A percentile compares a stretch with the other conserved stretches of the same genome.
Evolutionary conservation across 2,329 filamentous ascomycete species (phyloP).

Genomic region (Colletotrichum sp.): DNA sequence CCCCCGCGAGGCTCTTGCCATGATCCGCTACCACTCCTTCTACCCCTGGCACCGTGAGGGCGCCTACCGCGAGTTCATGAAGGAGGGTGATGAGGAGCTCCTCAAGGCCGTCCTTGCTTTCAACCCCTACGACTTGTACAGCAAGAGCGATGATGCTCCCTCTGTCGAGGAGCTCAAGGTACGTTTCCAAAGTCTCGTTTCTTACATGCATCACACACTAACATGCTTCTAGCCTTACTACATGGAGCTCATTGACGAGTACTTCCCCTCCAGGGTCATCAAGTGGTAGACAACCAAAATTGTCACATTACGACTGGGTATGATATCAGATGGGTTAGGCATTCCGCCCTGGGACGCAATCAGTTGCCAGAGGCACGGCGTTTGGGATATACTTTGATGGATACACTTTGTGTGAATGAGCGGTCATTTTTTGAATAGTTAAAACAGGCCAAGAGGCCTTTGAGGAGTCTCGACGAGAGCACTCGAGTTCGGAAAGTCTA

Average conservation of each 20-base stretch:
- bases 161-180: conserved; percentile 75
- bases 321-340: conserved; percentile 1
- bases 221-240: conserved; percentile 38
- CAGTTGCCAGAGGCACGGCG: conserved; percentile 1
- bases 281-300: conserved; percentile 36
- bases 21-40: conserved; percentile 94
- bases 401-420: neutral
- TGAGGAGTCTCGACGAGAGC: neutral
- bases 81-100: conserved; percentile 80
- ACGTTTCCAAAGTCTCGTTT: neutral
- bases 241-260: conserved; percentile 47
- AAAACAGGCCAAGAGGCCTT: neutral
- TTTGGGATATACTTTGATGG: neutral
- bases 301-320: conserved; percentile 7
- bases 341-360: neutral
- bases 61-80: conserved; percentile 84
- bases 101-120: conserved; percentile 82
- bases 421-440: neutral
- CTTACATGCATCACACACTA: neutral
- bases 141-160: conserved; percentile 85
- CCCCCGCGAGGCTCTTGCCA: conserved; percentile 82
- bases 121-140: conserved; percentile 91
- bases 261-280: conserved; percentile 42
- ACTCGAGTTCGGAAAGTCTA: neutral
- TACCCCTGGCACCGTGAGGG: conserved; percentile 89